Evolutionary conservation across 805 yeast genomes (phyloP).

Genomic region (Starmerella stellata): DNA sequence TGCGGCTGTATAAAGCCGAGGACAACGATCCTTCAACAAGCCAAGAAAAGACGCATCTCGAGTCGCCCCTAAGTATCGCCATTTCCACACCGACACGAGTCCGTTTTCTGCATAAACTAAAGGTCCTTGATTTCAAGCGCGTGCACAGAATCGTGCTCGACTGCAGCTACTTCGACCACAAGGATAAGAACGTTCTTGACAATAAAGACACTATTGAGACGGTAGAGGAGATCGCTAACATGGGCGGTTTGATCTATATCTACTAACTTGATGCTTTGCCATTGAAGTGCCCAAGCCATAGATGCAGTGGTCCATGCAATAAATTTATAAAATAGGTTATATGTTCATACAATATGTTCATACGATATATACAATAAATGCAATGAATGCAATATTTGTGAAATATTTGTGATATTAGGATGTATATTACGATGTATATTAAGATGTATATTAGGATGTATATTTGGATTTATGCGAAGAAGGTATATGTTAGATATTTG

Average conservation of each 20-base stretch:
- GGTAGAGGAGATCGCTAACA: slow-evolving; percentile 13
- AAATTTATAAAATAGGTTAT: no score
- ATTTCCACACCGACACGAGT: slow-evolving; percentile 51
- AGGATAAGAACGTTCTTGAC: slow-evolving; percentile 45
- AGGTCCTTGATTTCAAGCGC: slow-evolving; percentile 28
- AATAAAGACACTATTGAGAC: slow-evolving; percentile 20
- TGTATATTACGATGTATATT: no score
- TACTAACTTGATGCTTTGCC: slow-evolving; percentile 23
- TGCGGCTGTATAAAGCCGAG: slow-evolving; percentile 41
- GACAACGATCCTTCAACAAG: slow-evolving; percentile 41
- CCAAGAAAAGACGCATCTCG: slow-evolving; percentile 38
- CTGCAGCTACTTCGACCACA: slow-evolving; percentile 41
- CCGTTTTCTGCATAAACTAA: slow-evolving; percentile 30
- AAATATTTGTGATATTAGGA: no score
- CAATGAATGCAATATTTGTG: no score
- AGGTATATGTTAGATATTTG: no score
- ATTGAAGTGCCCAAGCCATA: no score
- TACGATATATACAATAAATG: no score
- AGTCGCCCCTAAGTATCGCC: slow-evolving; percentile 29
- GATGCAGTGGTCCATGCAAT: no score
- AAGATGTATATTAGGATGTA: no score
- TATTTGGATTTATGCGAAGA: no score
- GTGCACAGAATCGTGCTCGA: slow-evolving; percentile 43
- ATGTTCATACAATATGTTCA: no score
- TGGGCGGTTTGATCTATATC: slow-evolving; percentile 35